Base-by-base conservation (phyloP, 164 flowering plant genomes). In the Sextonia rubra region DNA sequence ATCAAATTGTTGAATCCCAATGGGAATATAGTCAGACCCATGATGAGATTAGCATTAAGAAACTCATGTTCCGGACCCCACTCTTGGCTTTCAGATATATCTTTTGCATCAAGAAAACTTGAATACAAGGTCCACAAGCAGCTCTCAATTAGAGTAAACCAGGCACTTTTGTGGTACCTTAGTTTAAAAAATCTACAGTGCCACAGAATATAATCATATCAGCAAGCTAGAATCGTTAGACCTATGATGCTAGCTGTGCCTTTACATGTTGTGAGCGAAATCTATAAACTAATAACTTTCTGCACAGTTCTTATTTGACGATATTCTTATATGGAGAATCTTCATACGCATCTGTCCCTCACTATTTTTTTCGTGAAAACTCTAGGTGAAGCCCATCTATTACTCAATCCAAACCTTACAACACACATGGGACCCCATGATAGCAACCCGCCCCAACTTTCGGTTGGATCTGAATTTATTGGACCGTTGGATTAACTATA, bases 71-170 rank as follows among this genome's bases (percentile, higher is more conserved):
- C 68, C 12, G 29, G 68, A 37, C 68, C 47, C 68, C 6, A 3
- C 66, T 37, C 68, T 26, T 26, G 12, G 48, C 68, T 3, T 26
- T 15, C 15, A 65, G 29, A 65, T 62, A 65, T 65, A 7, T 32
- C 68, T 65, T 65, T 65, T 30, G n/a, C 44, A 7, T 3, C 44
- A 65, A 65, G 68, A 65, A 65, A 65, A 26, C 47, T 65, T 65
- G n/a, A 27, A 27, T 20, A 27, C 44, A 62, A 47, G 15, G 68
- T 0, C 68, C 48, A 65, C 68, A 65, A 65, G 27, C 18, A 9
- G 18, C 23, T 5, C 12, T 11, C 20, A 17, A 27, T 17, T 8
- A 65, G n/a, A 65, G 65, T 26, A 29, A 65, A 65, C 5, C 47
- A 27, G 7, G 18, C 47, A 65, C 68, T 27, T 27, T 30, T 65